Evolutionary conservation across 306 rosid genomes (phyloP), one percentile per base, ranked within the genome.

Genomic region (Prunus salicina): DNA sequence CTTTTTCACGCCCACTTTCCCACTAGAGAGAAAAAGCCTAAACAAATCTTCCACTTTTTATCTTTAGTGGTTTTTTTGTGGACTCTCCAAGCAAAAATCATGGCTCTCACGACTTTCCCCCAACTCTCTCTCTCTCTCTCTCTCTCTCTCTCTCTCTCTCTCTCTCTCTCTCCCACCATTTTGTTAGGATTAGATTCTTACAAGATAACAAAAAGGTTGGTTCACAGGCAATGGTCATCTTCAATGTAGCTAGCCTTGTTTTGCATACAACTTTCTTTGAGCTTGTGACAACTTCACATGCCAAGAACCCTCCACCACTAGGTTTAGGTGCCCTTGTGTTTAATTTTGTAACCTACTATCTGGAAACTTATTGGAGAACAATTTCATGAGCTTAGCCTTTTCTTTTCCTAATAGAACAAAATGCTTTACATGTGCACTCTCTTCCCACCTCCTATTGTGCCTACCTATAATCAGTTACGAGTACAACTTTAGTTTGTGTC

Each of bases 231-330:
- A 83, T 64, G 87, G 81, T 79, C 86, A 82, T 81, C 75, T 67
- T 73, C 50, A 24, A 19, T 75, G 66, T 67, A 71, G 73, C 76
- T 74, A 72, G 82, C 83, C 75, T 67, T 84, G 69, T 77, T 74
- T 69, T 58, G 47, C 57, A 67, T 61, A 14, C 24, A 6, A 60
- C 83, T 76, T 75, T 69, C 57, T 55, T 71, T 27, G 57, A 74
- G 22, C 89, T 72, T 80, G 85, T 79, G 78, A 84, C 84, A 72
- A 38, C 71, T 82, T 86, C 90, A 89, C 88, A 85, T 87, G 89
- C 75, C 47, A 69, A 66, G 56, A 69, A 19, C 30, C 84, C 73
- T 79, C 83, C 78, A 71, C 80, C 88, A 80, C 82, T 64, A 60
- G 49, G 53, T 45, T 6, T 30, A 53, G 41, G 38, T 66, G 68